These are phyloP conservation scores for Thermochaetoides thermophila DNA, from an alignment of 495 filamentous ascomycete genomes.

Conservation along the genomic window DNA sequence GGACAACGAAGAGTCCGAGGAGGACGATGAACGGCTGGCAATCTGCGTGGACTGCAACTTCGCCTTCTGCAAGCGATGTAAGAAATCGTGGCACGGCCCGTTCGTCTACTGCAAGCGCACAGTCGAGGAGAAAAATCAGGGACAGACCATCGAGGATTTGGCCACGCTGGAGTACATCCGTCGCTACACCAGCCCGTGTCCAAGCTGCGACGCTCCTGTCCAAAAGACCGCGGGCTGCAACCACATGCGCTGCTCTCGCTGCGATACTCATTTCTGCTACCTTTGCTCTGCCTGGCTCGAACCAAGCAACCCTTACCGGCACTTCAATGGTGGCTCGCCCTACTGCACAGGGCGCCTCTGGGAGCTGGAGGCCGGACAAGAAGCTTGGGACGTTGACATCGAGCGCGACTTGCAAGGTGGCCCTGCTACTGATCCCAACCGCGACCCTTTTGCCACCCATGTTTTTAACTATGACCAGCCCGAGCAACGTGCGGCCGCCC, in stretches of 20 bases:
- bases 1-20: slow-evolving; percentile 19
- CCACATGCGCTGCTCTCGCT: slow-evolving; percentile 91
- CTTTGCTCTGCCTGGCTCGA: slow-evolving; percentile 81
- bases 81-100: slow-evolving; percentile 78
- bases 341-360: slow-evolving; percentile 72
- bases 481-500: too few relatives aligned
- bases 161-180: slow-evolving; percentile 70
- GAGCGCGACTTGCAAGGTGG: too few relatives aligned
- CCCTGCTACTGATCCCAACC: too few relatives aligned
- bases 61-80: slow-evolving; percentile 63
- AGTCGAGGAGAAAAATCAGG: slow-evolving; percentile 45
- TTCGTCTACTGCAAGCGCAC: slow-evolving; percentile 46
- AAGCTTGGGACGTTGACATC: slow-evolving; percentile 38
- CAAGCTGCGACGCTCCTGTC: slow-evolving; percentile 71
- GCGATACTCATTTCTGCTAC: slow-evolving; percentile 88
- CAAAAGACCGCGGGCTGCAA: slow-evolving; percentile 94
- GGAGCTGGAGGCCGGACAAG: slow-evolving; percentile 77
- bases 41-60: slow-evolving; percentile 85
- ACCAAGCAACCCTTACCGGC: slow-evolving; percentile 65
- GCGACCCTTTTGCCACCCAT: too few relatives aligned
- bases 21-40: too few relatives aligned
- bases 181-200: slow-evolving; percentile 70
- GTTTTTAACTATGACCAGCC: too few relatives aligned
- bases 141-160: slow-evolving; percentile 72
- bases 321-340: slow-evolving; percentile 60